These are phyloP conservation scores for Sugiyamaella pinicola DNA, from an alignment of 1,139 yeast genomes.

Conservation along the genomic window DNA sequence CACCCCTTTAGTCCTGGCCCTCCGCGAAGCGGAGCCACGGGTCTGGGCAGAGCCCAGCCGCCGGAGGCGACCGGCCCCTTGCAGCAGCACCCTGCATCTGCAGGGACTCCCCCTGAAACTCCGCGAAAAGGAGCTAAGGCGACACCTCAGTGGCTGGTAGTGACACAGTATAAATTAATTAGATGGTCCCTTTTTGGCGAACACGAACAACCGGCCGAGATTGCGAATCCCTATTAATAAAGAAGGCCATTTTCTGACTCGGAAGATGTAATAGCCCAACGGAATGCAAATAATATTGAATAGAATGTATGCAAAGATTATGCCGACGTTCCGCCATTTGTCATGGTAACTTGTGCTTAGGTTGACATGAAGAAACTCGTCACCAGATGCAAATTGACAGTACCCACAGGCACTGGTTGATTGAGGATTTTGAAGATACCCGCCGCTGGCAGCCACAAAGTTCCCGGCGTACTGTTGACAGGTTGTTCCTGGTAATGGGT, in stretches of 20 bases:
- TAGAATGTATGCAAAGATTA: conserved; percentile 56
- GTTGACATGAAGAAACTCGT: conserved; percentile 46
- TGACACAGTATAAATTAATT: no score
- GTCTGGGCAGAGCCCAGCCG: conserved; percentile 1
- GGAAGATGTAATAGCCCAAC: conserved; percentile 46
- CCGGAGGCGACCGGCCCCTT: no score
- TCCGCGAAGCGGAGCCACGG: not conserved
- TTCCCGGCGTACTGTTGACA: conserved; percentile 49
- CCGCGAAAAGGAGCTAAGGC: no score
- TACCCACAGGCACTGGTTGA: conserved; percentile 50
- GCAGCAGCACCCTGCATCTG: not conserved
- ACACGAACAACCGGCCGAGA: conserved; percentile 5
- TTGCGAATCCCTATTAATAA: conserved; percentile 1
- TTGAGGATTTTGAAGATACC: conserved; percentile 49
- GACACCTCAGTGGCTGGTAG: no score
- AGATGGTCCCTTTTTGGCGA: conserved; percentile 4
- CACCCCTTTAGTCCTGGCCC: not conserved
- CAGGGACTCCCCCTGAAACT: not conserved
- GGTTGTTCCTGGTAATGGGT: conserved; percentile 53
- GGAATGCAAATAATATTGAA: conserved; percentile 57
- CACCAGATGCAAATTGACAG: conserved; percentile 51
- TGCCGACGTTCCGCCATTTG: conserved; percentile 69
- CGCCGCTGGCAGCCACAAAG: conserved; percentile 45
- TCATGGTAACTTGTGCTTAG: conserved; percentile 46
- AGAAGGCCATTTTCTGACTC: conserved; percentile 35